These are phyloP conservation scores for Cyberlindnera lachancei DNA, from an alignment of 805 yeast genomes.

Conservation along the genomic window DNA sequence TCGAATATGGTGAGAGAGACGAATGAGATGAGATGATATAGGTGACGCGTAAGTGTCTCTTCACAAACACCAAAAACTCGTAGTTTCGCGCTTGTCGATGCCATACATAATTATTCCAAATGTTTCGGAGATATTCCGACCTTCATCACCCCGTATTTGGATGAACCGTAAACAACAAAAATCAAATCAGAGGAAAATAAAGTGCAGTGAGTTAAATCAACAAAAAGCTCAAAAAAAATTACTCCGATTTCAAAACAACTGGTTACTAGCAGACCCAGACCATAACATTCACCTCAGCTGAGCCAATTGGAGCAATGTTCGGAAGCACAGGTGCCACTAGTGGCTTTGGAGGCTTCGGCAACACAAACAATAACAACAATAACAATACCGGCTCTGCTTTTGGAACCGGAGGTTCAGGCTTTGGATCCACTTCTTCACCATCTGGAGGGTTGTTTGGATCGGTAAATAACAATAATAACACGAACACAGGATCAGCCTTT, in stretches of 20 bases:
- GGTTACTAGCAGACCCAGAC: too few species aligned
- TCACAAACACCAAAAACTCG: too few species aligned
- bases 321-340: slow-evolving; percentile 19
- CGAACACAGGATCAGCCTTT: slow-evolving; percentile 22
- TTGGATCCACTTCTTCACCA: slow-evolving; percentile 18
- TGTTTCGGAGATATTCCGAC: not conserved
- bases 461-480: slow-evolving; percentile 21
- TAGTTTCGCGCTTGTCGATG: too few species aligned
- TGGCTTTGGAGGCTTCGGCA: slow-evolving; percentile 29
- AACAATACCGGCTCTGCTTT: slow-evolving; percentile 20
- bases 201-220: not conserved
- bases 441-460: slow-evolving; percentile 33
- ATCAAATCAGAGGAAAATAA: too few species aligned
- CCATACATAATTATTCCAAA: too few species aligned
- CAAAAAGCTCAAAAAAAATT: not conserved
- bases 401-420: slow-evolving; percentile 16
- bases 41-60: not conserved
- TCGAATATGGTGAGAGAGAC: not conserved
- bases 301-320: slow-evolving; percentile 14
- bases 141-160: too few species aligned
- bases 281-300: not conserved
- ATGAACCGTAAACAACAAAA: too few species aligned
- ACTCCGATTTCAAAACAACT: not conserved
- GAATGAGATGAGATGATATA: not conserved
- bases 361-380: slow-evolving; percentile 6